Evolutionary conservation across 2,329 filamentous ascomycete genomes (phyloP), one percentile per base, ranked within the genome.

Genomic region (Sphaerulina populicola): DNA sequence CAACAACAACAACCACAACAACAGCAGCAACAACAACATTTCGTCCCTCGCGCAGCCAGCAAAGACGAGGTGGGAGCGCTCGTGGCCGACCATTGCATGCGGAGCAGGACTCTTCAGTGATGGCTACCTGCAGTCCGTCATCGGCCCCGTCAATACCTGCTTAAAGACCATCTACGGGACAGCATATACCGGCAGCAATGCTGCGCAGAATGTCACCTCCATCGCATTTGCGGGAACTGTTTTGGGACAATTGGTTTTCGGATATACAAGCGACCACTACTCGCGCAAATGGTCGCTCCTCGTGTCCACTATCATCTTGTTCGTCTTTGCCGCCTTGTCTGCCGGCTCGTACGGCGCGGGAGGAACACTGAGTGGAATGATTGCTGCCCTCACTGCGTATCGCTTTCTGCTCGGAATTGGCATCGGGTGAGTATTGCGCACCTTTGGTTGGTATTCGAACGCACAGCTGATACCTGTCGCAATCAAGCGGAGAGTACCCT

Each of bases 101-200:
- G 90, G 90, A 57, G 86, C 89, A 46, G 90, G 90, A 62, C 76
- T 95, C 1, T 95, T 95, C 70, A 89, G 85, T 21, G 90, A 95
- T 68, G 90, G 90, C 12, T 95, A 95, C 68, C 80, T 95, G 65
- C 94, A 94, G 70, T 88, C 87, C 63, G 85, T 94, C 57, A 95
- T 95, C 60, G 88, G 90, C 5, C 86, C 85, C 2, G 89, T 95
- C 52, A 86, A 84, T 61, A 94, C 88, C 1, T 81, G 89, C 52
- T 78, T 95, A 6, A 68, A 66, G 15, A 70, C 67, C 0, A 76
- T 94, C 60, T 95, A 95, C 64, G 78, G 78, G 37, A 70, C 75
- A 0, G 69, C 77, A n/a, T 96, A 89, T 69, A 75, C 67, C n/a
- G 71, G 73, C 2, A 91, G 86, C 0, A 72, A 74, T 0, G 84